These are phyloP conservation scores for Penicillium waksmanii DNA, from an alignment of 495 filamentous ascomycete species.

Conservation along the genomic window DNA sequence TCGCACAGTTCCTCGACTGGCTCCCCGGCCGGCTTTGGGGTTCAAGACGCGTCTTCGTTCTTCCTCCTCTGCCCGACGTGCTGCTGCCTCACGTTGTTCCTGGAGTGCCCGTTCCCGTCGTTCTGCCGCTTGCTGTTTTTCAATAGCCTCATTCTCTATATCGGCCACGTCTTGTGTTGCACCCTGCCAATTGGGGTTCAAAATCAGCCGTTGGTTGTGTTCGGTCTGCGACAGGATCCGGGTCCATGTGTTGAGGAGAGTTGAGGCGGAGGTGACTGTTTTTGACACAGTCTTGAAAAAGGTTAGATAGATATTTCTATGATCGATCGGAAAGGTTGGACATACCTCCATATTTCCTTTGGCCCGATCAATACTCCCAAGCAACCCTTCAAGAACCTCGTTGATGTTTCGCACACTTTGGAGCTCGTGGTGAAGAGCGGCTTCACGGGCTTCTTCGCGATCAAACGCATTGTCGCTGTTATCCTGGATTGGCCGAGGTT, in stretches of 20 bases:
- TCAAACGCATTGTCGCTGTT: slow-evolving; percentile 59
- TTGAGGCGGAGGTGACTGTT: slow-evolving; percentile 86
- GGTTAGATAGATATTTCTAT: slow-evolving; percentile 6
- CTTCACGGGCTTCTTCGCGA: slow-evolving; percentile 71
- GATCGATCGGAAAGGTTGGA: slow-evolving; percentile 3
- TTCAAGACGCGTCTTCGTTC: slow-evolving; percentile 58
- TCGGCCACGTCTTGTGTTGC: slow-evolving; percentile 82
- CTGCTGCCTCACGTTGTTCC: slow-evolving; percentile 71
- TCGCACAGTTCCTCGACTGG: slow-evolving; percentile 47
- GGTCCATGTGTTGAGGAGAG: slow-evolving; percentile 94
- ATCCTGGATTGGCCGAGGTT: slow-evolving; percentile 43
- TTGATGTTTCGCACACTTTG: slow-evolving; percentile 83
- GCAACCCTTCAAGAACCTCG: slow-evolving; percentile 78
- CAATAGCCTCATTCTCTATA: slow-evolving; percentile 73
- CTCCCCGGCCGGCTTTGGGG: slow-evolving; percentile 50
- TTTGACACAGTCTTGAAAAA: slow-evolving; percentile 72
- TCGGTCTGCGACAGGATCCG: slow-evolving; percentile 95
- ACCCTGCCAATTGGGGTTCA: slow-evolving; percentile 88
- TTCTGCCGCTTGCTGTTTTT: slow-evolving; percentile 73
- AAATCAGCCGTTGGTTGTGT: slow-evolving; percentile 90
- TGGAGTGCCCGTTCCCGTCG: slow-evolving; percentile 75
- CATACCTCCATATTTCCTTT: slow-evolving; percentile 89
- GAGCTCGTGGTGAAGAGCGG: slow-evolving; percentile 75
- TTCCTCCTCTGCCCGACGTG: slow-evolving; percentile 72
- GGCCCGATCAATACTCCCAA: slow-evolving; percentile 78